Base-by-base conservation (phyloP, 2,329 filamentous ascomycete genomes). In the Westerdykella ornata region DNA sequence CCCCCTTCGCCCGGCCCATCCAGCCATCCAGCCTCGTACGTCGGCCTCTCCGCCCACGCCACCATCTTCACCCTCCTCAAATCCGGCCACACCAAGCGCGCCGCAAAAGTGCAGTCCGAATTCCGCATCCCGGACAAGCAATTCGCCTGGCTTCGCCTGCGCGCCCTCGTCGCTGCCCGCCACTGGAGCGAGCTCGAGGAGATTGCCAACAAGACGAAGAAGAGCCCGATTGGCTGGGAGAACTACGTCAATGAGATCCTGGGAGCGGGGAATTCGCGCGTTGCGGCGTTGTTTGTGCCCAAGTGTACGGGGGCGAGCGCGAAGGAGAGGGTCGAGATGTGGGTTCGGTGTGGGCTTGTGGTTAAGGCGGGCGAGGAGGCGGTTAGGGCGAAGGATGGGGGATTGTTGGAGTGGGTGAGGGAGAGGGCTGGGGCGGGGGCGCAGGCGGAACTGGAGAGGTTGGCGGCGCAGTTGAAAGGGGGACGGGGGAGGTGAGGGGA, bases 141-240 rank as follows among this genome's bases (percentile, higher is more conserved):
- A 20, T 85, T 81, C 49, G 90, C 87, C 80, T 98, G 90, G 88
- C 59, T 79, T 44, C 83, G 88, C 47, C 74, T 98, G 19, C 81
- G 90, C 54, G 92, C 89, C 0, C 76, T 97, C 38, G 88, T 98
- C 2, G 85, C 86, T 13, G 88, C 88, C 62, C 78, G 92, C 41
- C 86, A 95, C 60, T 98, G 89, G 88, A 81, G 79, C 38, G 90
- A 96, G 63, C 77, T 98, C 43, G 89, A 97, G 63, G 89, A 96
- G 53, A 78, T 88, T 53, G 78, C 80, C 28, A 85, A 82, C 58
- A 79, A 66, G 30, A 33, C 16, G 30, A 77, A 85, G 59, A 94
- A 89, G 66, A 92, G 85, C 44, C 87, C 90, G 0, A 97, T 98
- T 61, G 90, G 90, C 9, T 98, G 92, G 92, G 88, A 94, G 81